Percentiles rank a stretch among this genome's conserved stretches.
phyloP scores from a whole-genome alignment of 495 filamentous ascomycete genomes.

The Podospora sp. region DNA sequence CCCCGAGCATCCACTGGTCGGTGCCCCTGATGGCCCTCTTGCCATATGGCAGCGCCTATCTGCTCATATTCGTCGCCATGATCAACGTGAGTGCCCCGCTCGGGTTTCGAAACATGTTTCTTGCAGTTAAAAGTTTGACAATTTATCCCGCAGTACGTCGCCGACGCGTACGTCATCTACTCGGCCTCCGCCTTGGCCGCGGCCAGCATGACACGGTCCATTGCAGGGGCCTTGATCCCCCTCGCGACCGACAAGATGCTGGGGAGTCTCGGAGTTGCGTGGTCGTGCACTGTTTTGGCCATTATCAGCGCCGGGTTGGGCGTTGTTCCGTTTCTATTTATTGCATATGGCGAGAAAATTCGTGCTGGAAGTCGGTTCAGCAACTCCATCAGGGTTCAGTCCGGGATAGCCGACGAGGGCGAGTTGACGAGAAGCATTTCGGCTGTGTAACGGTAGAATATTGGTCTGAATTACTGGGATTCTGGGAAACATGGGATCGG shows the following conservation, averaged over 20 bases:
- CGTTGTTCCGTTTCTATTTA: slow-evolving; percentile 35
- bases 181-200: slow-evolving; percentile 68
- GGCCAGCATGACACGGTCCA: slow-evolving; percentile 54
- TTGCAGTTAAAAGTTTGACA: not conserved
- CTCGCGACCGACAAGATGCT: slow-evolving; percentile 34
- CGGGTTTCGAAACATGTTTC: no score
- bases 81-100: slow-evolving; percentile 47
- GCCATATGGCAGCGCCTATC: slow-evolving; percentile 66
- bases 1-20: slow-evolving; percentile 58
- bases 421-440: slow-evolving; percentile 25
- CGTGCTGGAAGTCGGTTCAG: slow-evolving; percentile 27
- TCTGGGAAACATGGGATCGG: not conserved
- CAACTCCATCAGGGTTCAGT: slow-evolving; percentile 15
- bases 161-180: slow-evolving; percentile 71
- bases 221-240: slow-evolving; percentile 61
- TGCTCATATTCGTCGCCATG: slow-evolving; percentile 65
- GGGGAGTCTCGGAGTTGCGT: slow-evolving; percentile 26
- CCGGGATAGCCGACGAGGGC: not conserved
- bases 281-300: slow-evolving; percentile 34
- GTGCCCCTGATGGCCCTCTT: slow-evolving; percentile 61
- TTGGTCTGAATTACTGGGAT: not conserved
- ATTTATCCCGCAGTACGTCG: slow-evolving; percentile 52
- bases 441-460: slow-evolving; percentile 14
- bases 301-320: slow-evolving; percentile 28
- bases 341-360: slow-evolving; percentile 32